These are phyloP conservation scores for Nemania serpens DNA, from an alignment of 2,329 filamentous ascomycete species.

Conservation along the genomic window DNA sequence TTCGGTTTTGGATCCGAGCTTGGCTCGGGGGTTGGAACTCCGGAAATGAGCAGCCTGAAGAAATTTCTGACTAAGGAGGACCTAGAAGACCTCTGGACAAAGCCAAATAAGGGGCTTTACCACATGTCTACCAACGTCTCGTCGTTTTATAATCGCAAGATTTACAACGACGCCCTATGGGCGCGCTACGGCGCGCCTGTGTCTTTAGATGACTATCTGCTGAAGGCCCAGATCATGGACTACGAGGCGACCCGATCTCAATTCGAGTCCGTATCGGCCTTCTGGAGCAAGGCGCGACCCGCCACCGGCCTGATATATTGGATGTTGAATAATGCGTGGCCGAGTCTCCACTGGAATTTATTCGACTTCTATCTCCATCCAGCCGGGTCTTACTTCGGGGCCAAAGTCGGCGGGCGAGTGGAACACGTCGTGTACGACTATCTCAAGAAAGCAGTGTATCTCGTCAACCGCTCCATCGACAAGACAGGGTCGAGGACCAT, in stretches of 20 bases:
- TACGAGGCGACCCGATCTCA: conserved; percentile 66
- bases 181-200: conserved; percentile 56
- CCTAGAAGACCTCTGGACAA: conserved; percentile 60
- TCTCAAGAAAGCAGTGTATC: conserved; percentile 48
- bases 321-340: conserved; percentile 71
- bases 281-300: conserved; percentile 55
- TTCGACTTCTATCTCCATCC: conserved; percentile 67
- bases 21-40: conserved; percentile 65
- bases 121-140: conserved; percentile 64
- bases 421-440: conserved; percentile 65
- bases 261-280: conserved; percentile 60
- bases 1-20: conserved; percentile 69
- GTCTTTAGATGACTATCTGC: conserved; percentile 60
- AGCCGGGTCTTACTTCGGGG: conserved; percentile 63
- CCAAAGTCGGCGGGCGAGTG: conserved; percentile 53
- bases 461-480: conserved; percentile 59
- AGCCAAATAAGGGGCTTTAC: conserved; percentile 56
- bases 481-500: conserved; percentile 48
- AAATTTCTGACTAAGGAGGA: conserved; percentile 58
- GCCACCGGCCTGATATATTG: conserved; percentile 68
- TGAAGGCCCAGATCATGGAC: conserved; percentile 65
- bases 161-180: conserved; percentile 63
- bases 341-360: conserved; percentile 66
- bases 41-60: conserved; percentile 57
- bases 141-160: conserved; percentile 58